Evolutionary conservation across 2,329 filamentous ascomycete species (phyloP).

Genomic region (Neopestalotiopsis rosae): DNA sequence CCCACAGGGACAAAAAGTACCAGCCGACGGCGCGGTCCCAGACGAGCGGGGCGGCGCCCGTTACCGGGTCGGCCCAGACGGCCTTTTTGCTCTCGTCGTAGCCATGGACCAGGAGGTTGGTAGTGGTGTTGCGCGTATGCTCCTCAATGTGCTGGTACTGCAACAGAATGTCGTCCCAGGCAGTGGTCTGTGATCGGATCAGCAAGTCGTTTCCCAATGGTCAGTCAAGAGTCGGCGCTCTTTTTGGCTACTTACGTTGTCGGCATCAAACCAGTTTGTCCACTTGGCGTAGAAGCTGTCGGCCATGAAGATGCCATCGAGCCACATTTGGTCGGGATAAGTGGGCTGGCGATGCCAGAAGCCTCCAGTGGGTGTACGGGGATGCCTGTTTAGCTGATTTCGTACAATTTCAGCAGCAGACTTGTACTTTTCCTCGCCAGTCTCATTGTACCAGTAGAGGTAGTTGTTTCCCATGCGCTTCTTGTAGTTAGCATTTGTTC

Average conservation of each 20-base stretch:
- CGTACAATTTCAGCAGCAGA: conserved; percentile 52
- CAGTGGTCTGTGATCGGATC: conserved; percentile 31
- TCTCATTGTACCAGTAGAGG: conserved; percentile 53
- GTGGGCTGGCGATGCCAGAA: conserved; percentile 58
- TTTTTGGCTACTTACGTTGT: conserved; percentile 30
- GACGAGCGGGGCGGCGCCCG: conserved; percentile 54
- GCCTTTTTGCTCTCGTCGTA: conserved; percentile 54
- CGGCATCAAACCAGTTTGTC: conserved; percentile 41
- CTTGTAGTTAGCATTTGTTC: background rate
- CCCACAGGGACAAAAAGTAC: conserved; percentile 55
- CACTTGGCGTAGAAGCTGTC: conserved; percentile 49
- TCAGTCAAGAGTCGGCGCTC: background rate
- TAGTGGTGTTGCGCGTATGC: conserved; percentile 43
- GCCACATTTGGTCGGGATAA: conserved; percentile 56
- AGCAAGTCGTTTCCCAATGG: background rate
- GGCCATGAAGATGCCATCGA: conserved; percentile 60
- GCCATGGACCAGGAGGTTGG: conserved; percentile 53
- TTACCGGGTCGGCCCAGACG: conserved; percentile 52
- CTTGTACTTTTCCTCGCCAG: conserved; percentile 53
- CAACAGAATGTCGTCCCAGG: conserved; percentile 48
- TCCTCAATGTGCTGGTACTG: conserved; percentile 49
- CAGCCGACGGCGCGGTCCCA: conserved; percentile 57
- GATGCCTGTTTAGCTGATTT: conserved; percentile 51
- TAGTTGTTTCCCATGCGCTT: conserved; percentile 56
- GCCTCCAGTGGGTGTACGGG: conserved; percentile 54